These are phyloP conservation scores for Chytriomyces sp. DNA, from an alignment of 192 early-diverging fungal species.

Conservation along the genomic window DNA sequence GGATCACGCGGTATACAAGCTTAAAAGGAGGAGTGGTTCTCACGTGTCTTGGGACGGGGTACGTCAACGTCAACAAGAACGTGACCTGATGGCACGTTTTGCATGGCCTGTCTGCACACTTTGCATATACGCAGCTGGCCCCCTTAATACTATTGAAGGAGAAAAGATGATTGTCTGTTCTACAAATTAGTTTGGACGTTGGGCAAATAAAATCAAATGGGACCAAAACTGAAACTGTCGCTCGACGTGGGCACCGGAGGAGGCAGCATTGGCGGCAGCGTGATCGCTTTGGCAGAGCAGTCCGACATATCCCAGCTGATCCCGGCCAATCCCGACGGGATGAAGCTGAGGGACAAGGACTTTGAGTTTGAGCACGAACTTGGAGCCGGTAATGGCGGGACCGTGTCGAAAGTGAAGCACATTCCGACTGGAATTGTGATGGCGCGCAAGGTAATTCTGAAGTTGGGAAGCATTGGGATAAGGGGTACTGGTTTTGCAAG, in stretches of 20 bases:
- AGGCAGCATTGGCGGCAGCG: not conserved
- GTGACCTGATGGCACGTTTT: conserved; percentile 36
- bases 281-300: not conserved
- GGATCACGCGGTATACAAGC: conserved; percentile 1
- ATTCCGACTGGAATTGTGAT: conserved; percentile 75
- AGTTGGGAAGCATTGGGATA: not conserved
- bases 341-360: conserved; percentile 64
- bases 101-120: too few species aligned
- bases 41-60: conserved; percentile 89
- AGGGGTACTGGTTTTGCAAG: not conserved
- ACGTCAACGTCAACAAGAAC: conserved; percentile 85
- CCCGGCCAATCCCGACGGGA: conserved; percentile 3
- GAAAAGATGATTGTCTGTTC: too few species aligned
- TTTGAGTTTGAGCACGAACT: conserved; percentile 76
- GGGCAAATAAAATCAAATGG: conserved; percentile 1
- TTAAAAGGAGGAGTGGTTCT: conserved; percentile 71
- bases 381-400: conserved; percentile 93
- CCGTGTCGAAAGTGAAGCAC: conserved; percentile 87
- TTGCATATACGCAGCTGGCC: too few species aligned
- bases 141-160: too few species aligned
- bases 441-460: conserved; percentile 84
- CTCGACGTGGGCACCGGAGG: not conserved
- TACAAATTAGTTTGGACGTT: too few species aligned
- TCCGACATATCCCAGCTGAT: conserved; percentile 5
- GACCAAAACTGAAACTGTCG: not conserved